Conservation (phyloP, 2,329 filamentous ascomycete species). For the Ophiostoma sp. region DNA sequence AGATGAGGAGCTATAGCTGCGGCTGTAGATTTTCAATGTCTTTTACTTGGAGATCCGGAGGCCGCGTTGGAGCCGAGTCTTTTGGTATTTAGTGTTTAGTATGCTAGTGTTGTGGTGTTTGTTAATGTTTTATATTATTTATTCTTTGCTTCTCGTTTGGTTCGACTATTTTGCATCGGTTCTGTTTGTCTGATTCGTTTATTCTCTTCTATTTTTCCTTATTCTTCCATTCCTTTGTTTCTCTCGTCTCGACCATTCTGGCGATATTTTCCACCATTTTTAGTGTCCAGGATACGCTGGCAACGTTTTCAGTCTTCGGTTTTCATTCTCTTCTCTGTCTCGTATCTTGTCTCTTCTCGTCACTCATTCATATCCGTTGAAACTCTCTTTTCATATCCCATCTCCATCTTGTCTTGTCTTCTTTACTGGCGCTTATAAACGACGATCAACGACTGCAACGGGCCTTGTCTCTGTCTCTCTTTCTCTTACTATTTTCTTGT, state of each 20-base stretch:
- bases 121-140: background rate
- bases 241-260: background rate
- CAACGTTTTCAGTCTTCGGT: background rate
- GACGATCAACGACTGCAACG: slow-evolving; percentile 25
- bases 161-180: background rate
- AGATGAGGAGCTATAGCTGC: slow-evolving; percentile 25
- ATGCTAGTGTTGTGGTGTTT: background rate
- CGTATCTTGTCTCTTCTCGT: slow-evolving; percentile 13
- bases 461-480: background rate
- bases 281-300: background rate
- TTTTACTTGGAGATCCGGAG: background rate
- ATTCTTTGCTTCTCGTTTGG: background rate
- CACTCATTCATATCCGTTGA: background rate
- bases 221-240: background rate
- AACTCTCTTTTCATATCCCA: background rate
- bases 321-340: slow-evolving; percentile 2
- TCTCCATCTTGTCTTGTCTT: background rate
- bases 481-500: background rate
- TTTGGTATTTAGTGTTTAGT: background rate
- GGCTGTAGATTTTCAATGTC: too few species aligned
- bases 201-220: background rate
- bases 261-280: background rate
- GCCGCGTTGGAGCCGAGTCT: background rate
- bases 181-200: background rate
- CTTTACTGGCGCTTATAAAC: slow-evolving; percentile 20